phyloP scores from a whole-genome alignment of 2,329 filamentous ascomycete genomes.

The Aciculosporium take region DNA sequence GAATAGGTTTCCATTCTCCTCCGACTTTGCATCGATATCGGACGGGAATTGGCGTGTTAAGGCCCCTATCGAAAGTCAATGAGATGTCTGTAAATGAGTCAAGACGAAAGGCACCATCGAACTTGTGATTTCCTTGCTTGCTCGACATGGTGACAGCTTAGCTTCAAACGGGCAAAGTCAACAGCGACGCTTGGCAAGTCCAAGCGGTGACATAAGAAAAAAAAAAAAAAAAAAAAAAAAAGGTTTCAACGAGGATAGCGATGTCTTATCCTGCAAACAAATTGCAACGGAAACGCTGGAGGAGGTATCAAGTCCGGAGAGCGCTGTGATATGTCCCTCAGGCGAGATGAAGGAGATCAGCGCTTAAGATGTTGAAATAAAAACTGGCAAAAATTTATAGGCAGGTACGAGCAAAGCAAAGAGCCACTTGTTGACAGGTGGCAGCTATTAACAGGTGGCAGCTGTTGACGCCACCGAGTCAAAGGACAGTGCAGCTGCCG shows the following conservation, averaged over 20 bases:
- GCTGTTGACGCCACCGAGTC: background rate
- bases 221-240: no score
- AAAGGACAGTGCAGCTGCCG: background rate
- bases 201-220: no score
- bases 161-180: background rate
- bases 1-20: slow-evolving; percentile 20
- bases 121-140: background rate
- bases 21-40: slow-evolving; percentile 22
- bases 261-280: background rate
- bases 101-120: background rate
- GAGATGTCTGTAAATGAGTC: background rate
- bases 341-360: background rate
- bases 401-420: background rate
- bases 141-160: background rate
- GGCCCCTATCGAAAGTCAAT: background rate
- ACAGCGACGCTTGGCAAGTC: no score
- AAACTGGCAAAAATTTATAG: background rate
- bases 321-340: no score
- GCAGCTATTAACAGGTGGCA: background rate
- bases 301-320: background rate
- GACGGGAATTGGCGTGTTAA: background rate
- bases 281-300: background rate
- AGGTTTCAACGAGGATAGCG: background rate
- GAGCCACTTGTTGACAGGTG: background rate
- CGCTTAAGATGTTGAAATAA: background rate